Evolutionary conservation across 768 basidiomycete genomes (phyloP), one percentile per base, ranked within the genome.

Genomic region (Auriscalpium orientale): DNA sequence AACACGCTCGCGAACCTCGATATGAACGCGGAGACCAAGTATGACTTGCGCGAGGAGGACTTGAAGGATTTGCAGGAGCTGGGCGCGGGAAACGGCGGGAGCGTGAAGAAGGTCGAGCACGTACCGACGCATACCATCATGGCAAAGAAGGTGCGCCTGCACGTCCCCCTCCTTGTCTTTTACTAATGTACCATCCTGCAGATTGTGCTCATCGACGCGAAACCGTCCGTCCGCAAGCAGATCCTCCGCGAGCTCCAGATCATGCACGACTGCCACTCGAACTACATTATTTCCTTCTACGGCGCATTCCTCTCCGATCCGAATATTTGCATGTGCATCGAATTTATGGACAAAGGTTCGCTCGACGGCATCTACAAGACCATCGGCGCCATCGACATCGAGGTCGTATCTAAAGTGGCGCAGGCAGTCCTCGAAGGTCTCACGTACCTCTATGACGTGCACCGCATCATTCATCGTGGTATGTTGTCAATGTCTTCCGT

Each of bases 251-350:
- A 99, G 68, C 76, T 99, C 62, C 95, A 98, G 65, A 98, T 99
- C 76, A 95, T 98, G 95, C 92, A 98, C 70, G 90, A 97, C 71
- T 98, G 95, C 72, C 79, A 87, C 62, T 95, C 91, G 8, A 82
- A 80, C 54, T 91, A 93, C 70, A 99, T 99, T 68, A 89, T 99
- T 64, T 94, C 91, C 0, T 99, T 98, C 76, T 95, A 88, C 68
- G 97, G 97, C 58, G 97, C 97, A 52, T 99, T 93, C 74, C 77
- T 98, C 35, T 85, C 89, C 3, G 97, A 99, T 71, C 95, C 95
- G 12, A 98, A 98, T 66, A 95, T 99, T 67, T 97, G 97, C 71
- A 95, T 98, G 52, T 98, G 94, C 73, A 98, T 99, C 87, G 97
- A 99, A 69, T 90, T 72, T 70, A 89, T 89, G 90, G 89, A 95